Evolutionary conservation across 2,329 filamentous ascomycete species (phyloP), one percentile per base, ranked within the genome.

Genomic region (Phialemonium atrogriseum): DNA sequence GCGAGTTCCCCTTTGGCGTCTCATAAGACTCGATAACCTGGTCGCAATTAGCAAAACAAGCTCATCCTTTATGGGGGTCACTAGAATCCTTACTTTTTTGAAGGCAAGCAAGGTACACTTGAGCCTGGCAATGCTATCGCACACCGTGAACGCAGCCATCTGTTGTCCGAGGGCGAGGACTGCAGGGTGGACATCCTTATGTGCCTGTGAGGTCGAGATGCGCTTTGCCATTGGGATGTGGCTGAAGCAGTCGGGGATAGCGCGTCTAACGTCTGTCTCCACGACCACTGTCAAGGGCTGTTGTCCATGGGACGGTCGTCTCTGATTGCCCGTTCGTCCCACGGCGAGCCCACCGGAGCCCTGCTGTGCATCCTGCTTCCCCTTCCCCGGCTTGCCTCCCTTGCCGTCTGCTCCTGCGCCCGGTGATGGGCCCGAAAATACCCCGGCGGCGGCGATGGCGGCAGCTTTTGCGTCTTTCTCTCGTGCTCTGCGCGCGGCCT

Each of bases 11-110:
- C 16, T 78, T 68, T 5, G 91, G 91, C 2, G 89, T 96, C 27
- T 77, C 83, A 58, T 98, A 98, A n/a, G 84, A 80, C 49, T 85
- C 76, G 41, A 98, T 89, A 41, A 96, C 84, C 79, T 94, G 48
- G 22, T 40, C 18, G 27, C 12, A 14, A 19, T 5, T 16, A 6
- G 20, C 10, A 11, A 8, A 2, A 9, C n/a, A 3, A 10, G 9
- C 21, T 23, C 21, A 23, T 9, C 21, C n/a, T 23, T 9, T 9
- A 23, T 9, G 9, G 9, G 21, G 21, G 12, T 14, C n/a, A 15
- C 5, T 18, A 31, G 24, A 26, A 18, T 8, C 7, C 46, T 12
- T 55, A 87, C 86, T 64, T 81, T 77, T 55, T 94, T 93, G 54
- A 98, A 94, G 2, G 85, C 87, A 42, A 91, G 62, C 27, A 98